Evolutionary conservation across 2,329 filamentous ascomycete species (phyloP), one percentile per base, ranked within the genome.

Genomic region (Penicillium polonicum): DNA sequence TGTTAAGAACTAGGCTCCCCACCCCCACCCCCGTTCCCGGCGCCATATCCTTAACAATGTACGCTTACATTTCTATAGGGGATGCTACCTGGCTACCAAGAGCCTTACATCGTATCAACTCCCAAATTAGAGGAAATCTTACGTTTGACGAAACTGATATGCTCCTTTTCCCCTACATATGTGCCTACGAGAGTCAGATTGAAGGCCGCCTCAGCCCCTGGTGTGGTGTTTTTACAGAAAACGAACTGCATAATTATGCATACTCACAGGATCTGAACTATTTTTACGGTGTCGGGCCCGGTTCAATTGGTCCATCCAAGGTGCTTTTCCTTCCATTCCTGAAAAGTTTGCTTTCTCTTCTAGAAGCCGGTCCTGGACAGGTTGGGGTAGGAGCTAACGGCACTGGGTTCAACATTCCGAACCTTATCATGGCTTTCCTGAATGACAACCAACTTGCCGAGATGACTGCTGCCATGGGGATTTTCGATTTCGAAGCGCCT

Each of bases 131-230:
- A 0, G 85, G 86, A 1, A 68, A 70, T 15, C 78, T 88, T 35
- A 80, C 79, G 1, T 78, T 88, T 35, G 80, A 78, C 0, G 73
- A 80, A 33, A 73, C 71, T 2, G 84, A 88, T 57, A 75, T 86
- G 42, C 76, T 74, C 8, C 80, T 82, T 44, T 85, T 89, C 49
- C 85, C 86, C 0, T 88, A 89, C 64, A 78, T 89, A n/a, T 90
- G 87, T 64, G 87, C 85, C 4, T 90, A 88, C 58, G 87, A 90
- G 65, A 85, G 82, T 3, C 87, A 89, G 65, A 88, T 89, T 61
- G 84, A 79, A 0, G 86, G 87, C 1, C 74, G 73, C 2, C 70
- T 83, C 4, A 88, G 84, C 5, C 83, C 85, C 0, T 89, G 84
- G 76, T 89, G 87, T 68, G 75, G 76, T 50, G 77, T 87, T 17